Evolutionary conservation across 139 green algal genomes (phyloP).

Genomic region (Chlamydomonas eustigma): DNA sequence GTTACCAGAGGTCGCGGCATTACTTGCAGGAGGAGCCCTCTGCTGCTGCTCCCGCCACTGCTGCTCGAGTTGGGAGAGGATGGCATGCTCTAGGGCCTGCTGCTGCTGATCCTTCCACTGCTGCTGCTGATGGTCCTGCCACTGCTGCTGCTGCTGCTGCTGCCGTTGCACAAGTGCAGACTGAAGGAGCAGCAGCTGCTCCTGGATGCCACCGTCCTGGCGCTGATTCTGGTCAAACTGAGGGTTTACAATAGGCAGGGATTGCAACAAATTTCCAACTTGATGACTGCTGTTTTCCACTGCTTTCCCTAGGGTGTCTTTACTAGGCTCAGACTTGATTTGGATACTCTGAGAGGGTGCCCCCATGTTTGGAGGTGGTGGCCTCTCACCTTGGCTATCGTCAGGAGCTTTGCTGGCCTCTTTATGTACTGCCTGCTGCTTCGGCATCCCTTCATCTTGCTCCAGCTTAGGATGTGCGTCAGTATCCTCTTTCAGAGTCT

Average conservation of each 20-base stretch:
- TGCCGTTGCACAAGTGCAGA: background rate
- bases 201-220: background rate
- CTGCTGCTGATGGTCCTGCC: background rate
- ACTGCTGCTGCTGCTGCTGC: slow-evolving; percentile 3
- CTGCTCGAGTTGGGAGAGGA: background rate
- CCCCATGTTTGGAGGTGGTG: too few species aligned
- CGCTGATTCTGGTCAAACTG: background rate
- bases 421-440: too few species aligned
- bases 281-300: background rate
- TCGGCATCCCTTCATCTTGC: too few species aligned
- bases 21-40: background rate
- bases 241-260: background rate
- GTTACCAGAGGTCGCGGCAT: background rate
- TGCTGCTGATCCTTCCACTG: background rate
- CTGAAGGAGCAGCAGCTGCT: slow-evolving; percentile 7
- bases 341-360: background rate
- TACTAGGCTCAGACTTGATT: too few species aligned
- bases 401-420: background rate
- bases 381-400: background rate
- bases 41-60: background rate
- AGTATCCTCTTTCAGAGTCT: too few species aligned
- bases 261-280: background rate
- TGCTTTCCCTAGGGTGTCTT: background rate
- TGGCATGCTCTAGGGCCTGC: background rate
- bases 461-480: too few species aligned